Conservation (phyloP, 169 alveolate genomes). For the Pseudocohnilembus persalinus region DNA sequence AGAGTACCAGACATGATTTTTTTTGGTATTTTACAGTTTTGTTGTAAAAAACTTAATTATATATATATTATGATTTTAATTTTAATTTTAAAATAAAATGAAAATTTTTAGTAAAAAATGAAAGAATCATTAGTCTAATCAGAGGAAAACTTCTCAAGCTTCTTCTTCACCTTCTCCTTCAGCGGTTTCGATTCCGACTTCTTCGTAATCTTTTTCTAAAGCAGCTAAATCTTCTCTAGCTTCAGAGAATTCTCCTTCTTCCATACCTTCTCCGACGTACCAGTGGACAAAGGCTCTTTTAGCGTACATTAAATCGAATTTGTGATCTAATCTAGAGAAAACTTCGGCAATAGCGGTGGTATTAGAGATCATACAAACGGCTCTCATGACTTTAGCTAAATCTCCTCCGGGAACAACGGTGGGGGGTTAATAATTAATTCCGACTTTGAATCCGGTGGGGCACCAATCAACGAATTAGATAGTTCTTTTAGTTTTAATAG, state of each 20-base stretch:
- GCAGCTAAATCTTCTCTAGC: constrained; percentile 99
- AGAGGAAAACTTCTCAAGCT: constrained; percentile 51
- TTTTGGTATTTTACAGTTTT: too few species aligned
- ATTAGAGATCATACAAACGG: constrained; percentile 98
- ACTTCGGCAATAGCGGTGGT: constrained; percentile 99
- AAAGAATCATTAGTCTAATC: too few species aligned
- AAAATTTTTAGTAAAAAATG: too few species aligned
- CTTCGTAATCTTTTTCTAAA: constrained; percentile 97
- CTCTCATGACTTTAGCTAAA: constrained; percentile 98
- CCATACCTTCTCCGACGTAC: constrained; percentile 99
- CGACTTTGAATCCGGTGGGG: constrained; percentile 99
- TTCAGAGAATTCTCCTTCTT: constrained; percentile 98
- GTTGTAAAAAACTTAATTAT: too few species aligned
- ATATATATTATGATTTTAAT: too few species aligned
- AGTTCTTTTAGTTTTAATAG: constrained; percentile 96
- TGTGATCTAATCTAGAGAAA: constrained; percentile 96
- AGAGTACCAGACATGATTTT: too few species aligned
- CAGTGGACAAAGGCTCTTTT: constrained; percentile 99
- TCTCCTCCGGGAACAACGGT: constrained; percentile 99
- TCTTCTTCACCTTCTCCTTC: constrained; percentile 92
- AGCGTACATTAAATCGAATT: constrained; percentile 97
- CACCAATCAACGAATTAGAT: constrained; percentile 99
- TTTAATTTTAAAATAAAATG: too few species aligned
- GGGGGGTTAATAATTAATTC: constrained; percentile 99
- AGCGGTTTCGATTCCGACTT: constrained; percentile 95